Evolutionary conservation across 1,284 basidiomycete species (phyloP).

Genomic region (Kwoniella shivajii): DNA sequence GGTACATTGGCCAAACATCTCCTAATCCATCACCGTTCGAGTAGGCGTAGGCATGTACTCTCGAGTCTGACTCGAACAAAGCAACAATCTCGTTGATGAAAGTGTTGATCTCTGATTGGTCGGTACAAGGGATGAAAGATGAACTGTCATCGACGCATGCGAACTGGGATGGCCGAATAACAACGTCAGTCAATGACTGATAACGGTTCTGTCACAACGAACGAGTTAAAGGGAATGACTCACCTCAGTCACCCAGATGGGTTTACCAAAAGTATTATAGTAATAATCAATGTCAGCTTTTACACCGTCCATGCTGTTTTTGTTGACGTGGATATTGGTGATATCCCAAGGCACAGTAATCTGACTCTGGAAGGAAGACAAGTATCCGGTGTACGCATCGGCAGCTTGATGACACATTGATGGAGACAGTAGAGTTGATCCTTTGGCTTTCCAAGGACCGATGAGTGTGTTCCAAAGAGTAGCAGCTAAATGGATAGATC

Average conservation of each 20-base stretch:
- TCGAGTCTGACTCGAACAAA: slow-evolving; percentile 45
- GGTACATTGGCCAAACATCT: slow-evolving; percentile 42
- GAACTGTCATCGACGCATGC: slow-evolving; percentile 51
- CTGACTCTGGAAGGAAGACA: slow-evolving; percentile 36
- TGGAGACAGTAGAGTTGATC: slow-evolving; percentile 45
- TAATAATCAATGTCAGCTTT: slow-evolving; percentile 48
- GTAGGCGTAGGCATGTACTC: slow-evolving; percentile 48
- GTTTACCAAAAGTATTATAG: slow-evolving; percentile 49
- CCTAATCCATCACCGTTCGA: slow-evolving; percentile 38
- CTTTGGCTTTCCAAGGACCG: slow-evolving; percentile 38
- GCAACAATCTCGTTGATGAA: slow-evolving; percentile 52
- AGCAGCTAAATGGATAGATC: slow-evolving; percentile 22
- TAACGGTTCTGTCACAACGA: no score
- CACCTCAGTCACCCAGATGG: slow-evolving; percentile 53
- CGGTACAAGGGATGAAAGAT: slow-evolving; percentile 45
- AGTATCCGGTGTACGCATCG: slow-evolving; percentile 33
- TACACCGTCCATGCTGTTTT: slow-evolving; percentile 48
- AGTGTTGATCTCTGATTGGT: slow-evolving; percentile 45
- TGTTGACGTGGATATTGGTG: slow-evolving; percentile 53
- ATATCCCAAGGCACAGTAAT: slow-evolving; percentile 42
- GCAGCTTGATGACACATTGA: slow-evolving; percentile 53
- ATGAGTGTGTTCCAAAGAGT: slow-evolving; percentile 47
- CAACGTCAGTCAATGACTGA: no score
- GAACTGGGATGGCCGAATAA: slow-evolving; percentile 31
- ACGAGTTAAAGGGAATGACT: slow-evolving; percentile 9